phyloP scores from a whole-genome alignment of 306 rosid genomes.

The Arachis hypogaea region DNA sequence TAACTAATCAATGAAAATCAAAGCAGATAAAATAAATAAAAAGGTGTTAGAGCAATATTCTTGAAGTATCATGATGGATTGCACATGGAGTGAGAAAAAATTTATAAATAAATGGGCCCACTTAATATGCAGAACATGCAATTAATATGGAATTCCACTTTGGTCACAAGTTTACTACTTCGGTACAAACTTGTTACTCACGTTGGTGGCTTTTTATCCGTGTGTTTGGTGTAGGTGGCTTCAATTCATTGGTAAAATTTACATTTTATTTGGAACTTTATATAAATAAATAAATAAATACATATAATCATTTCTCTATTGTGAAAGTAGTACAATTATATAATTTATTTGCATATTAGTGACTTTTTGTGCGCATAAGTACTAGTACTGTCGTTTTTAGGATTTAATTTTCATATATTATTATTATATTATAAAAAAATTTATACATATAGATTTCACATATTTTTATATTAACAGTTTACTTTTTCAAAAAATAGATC shows the following conservation, averaged over 20 bases:
- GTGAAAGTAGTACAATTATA: background rate
- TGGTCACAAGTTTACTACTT: background rate
- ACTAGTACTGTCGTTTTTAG: too few relatives aligned
- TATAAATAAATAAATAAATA: background rate
- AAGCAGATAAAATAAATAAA: constrained; percentile 17
- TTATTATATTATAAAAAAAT: too few relatives aligned
- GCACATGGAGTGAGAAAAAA: constrained; percentile 47
- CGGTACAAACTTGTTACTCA: background rate
- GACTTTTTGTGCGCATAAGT: background rate
- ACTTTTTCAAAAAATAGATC: too few relatives aligned
- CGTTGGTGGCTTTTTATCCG: background rate
- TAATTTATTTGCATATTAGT: too few relatives aligned
- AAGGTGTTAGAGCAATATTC: constrained; percentile 13
- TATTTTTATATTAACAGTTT: too few relatives aligned
- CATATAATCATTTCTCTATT: background rate
- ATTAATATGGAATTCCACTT: constrained; percentile 23
- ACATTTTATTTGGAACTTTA: background rate
- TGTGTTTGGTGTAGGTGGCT: background rate
- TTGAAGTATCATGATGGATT: constrained; percentile 32
- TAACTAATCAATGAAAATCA: constrained; percentile 37
- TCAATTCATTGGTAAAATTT: background rate
- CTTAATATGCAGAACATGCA: constrained; percentile 21
- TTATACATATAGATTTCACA: too few relatives aligned
- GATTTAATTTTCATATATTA: too few relatives aligned
- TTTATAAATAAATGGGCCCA: constrained; percentile 18